These are phyloP conservation scores for Rhizopogon roseolus DNA, from an alignment of 768 basidiomycete species.

Conservation along the genomic window DNA sequence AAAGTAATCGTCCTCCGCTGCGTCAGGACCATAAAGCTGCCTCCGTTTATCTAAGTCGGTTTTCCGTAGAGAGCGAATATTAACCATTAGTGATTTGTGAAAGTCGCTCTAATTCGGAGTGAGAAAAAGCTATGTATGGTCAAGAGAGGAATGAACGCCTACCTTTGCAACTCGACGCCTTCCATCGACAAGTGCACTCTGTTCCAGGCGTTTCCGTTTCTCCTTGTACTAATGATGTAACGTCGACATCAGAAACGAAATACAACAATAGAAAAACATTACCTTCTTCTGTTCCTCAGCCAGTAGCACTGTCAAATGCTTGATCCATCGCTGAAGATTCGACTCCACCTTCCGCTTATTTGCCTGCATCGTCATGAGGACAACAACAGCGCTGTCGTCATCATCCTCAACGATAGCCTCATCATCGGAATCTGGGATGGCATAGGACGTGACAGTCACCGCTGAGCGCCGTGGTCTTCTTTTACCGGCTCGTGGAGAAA, in stretches of 20 bases:
- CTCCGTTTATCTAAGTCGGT: conserved; percentile 48
- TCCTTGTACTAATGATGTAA: conserved; percentile 48
- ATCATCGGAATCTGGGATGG: conserved; percentile 67
- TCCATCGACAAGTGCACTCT: conserved; percentile 32
- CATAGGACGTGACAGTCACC: conserved; percentile 51
- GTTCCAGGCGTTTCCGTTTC: conserved; percentile 53
- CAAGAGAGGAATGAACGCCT: conserved; percentile 7
- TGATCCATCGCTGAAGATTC: conserved; percentile 62
- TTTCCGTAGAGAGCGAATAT: conserved; percentile 59
- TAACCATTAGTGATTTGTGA: conserved; percentile 52
- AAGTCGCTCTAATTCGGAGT: conserved; percentile 53
- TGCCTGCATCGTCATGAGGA: conserved; percentile 23
- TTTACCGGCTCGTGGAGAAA: conserved; percentile 25
- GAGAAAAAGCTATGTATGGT: background rate
- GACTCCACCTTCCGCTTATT: conserved; percentile 38
- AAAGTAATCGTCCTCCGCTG: conserved; percentile 28
- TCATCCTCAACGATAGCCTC: conserved; percentile 44
- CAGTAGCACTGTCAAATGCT: conserved; percentile 52
- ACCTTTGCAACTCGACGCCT: conserved; percentile 62
- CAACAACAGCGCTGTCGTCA: conserved; percentile 28
- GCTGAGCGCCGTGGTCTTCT: conserved; percentile 61
- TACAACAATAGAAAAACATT: conserved; percentile 1
- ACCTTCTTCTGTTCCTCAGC: conserved; percentile 74
- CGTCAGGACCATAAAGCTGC: conserved; percentile 36
- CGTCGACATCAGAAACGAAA: background rate